phyloP scores from a whole-genome alignment of 306 rosid species.

The Glycyrrhiza uralensis region DNA sequence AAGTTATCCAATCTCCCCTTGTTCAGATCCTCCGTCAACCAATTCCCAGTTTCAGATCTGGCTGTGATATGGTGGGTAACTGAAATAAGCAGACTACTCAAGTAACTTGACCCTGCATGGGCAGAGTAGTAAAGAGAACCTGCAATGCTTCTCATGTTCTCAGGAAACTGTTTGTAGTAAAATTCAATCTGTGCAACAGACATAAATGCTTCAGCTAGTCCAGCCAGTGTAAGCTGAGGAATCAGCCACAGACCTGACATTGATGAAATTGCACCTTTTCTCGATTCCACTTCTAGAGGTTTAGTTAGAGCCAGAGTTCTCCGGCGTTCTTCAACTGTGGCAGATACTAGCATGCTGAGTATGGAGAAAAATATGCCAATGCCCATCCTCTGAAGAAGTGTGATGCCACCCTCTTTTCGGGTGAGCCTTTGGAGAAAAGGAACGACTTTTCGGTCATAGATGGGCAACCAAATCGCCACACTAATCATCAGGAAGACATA shows the following conservation, averaged over 20 bases:
- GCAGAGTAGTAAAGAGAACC: conserved; percentile 63
- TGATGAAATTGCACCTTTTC: conserved; percentile 72
- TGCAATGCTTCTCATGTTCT: conserved; percentile 86
- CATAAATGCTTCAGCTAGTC: conserved; percentile 61
- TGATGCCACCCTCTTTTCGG: conserved; percentile 73
- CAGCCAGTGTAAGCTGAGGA: conserved; percentile 68
- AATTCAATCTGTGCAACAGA: conserved; percentile 72
- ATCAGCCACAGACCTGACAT: conserved; percentile 79
- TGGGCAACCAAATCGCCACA: conserved; percentile 64
- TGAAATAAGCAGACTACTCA: conserved; percentile 52
- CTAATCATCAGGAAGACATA: conserved; percentile 61
- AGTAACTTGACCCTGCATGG: conserved; percentile 61
- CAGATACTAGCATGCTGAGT: conserved; percentile 59
- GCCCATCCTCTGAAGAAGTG: conserved; percentile 77
- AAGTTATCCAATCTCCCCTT: conserved; percentile 69
- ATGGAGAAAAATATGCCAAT: conserved; percentile 56
- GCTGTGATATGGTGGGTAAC: conserved; percentile 39
- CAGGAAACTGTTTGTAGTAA: conserved; percentile 92
- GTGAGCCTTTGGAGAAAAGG: conserved; percentile 59
- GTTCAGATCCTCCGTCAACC: conserved; percentile 84
- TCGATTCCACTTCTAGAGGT: conserved; percentile 51
- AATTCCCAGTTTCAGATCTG: conserved; percentile 42
- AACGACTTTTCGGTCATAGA: conserved; percentile 60
- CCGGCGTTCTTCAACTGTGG: conserved; percentile 47
- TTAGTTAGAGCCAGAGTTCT: conserved; percentile 48